Base-by-base conservation (phyloP, 371 early-diverging fungal species). In the Enterocytospora artemiae region DNA sequence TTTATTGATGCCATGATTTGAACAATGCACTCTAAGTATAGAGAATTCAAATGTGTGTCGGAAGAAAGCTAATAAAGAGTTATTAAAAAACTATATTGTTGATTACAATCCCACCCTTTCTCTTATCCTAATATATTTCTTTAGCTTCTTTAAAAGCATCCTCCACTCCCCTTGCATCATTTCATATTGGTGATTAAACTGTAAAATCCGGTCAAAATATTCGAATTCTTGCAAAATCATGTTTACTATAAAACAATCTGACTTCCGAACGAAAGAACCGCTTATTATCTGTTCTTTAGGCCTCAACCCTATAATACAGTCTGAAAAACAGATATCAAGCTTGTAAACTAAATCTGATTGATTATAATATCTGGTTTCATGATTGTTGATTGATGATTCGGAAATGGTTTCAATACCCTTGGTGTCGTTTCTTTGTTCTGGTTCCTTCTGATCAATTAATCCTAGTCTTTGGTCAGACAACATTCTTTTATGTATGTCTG, bases 251-350 rank as follows among this genome's bases (percentile, higher is more conserved):
- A 56, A 64, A 5, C 45, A 39, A 44, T 71, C 52, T 51, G 54
- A 60, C 41, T 67, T 71, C 9, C 66, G 37, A 28, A 71, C 20
- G 55, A 62, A 71, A 39, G 66, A 43, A 7, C 71, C 71, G 43
- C 33, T 36, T 27, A 52, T 50, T 25, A 71, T 33, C 36, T 55
- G 60, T 12, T 50, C 37, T 12, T 30, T 12, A 18, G 31, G 7
- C 16, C 37, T 59, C 54, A 66, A 66, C 32, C 71, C 71, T 22
- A 59, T 50, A 33, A 66, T 45, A 41, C 71, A 71, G 20, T 36
- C 39, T 22, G 67, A 36, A 49, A 50, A 53, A 28, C 44, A 31
- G 31, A 71, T 14, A 4, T 61, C 50, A 12, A 71, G 30, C 33
- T 37, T 34, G 18, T 51, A 32, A 48, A 51, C 57, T 22, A 71